Evolutionary conservation across 495 filamentous ascomycete genomes (phyloP).

Genomic region (Neurospora pannonica): DNA sequence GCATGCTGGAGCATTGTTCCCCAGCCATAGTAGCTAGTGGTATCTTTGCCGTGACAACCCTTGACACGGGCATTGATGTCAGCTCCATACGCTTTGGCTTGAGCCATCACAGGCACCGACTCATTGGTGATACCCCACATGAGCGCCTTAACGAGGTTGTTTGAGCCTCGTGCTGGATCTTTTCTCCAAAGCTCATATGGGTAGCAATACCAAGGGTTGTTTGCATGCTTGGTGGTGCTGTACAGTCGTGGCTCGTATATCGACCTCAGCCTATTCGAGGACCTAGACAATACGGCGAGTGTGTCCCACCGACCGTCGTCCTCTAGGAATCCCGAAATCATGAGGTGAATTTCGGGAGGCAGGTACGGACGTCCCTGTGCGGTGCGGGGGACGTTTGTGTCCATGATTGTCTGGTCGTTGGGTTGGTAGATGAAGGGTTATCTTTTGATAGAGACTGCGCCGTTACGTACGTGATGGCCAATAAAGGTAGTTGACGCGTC

Average conservation of each 20-base stretch:
- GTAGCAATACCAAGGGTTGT: background rate
- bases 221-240: background rate
- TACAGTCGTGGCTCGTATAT: background rate
- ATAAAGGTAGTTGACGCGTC: background rate
- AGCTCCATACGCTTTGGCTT: background rate
- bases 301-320: background rate
- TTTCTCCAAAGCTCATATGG: background rate
- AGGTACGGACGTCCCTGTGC: background rate
- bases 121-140: background rate
- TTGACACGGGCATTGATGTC: background rate
- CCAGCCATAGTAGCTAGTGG: background rate
- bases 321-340: background rate
- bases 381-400: background rate
- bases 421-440: background rate
- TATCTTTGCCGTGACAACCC: background rate
- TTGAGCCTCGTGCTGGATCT: background rate
- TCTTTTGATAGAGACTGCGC: background rate
- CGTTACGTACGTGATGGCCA: background rate
- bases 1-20: background rate
- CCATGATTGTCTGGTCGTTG: background rate
- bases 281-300: background rate
- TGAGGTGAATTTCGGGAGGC: background rate
- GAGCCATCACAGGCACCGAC: background rate
- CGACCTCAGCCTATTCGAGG: background rate
- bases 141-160: background rate